Conservation (phyloP, 164 flowering plant genomes). For the Macadamia tetraphylla region DNA sequence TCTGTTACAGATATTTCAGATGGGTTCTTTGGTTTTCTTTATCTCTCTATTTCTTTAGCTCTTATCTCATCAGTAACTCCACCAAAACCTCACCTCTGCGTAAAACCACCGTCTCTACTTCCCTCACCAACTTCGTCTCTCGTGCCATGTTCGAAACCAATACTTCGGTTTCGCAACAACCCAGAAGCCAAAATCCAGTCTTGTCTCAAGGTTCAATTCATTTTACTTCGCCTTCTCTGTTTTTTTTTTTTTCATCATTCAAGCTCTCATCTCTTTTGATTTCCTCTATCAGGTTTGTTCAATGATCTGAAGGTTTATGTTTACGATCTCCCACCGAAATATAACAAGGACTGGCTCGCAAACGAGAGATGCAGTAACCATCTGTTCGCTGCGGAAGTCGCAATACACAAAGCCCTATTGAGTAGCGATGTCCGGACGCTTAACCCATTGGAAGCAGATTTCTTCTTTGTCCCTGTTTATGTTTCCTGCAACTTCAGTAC, state of each 20-base stretch:
- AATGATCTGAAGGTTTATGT: slow-evolving; percentile 59
- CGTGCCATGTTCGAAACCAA: slow-evolving; percentile 51
- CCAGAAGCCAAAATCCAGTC: neutral
- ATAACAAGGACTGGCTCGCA: slow-evolving; percentile 63
- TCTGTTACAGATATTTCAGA: slow-evolving; percentile 43
- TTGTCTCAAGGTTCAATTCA: slow-evolving; percentile 3
- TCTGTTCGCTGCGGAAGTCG: slow-evolving; percentile 88
- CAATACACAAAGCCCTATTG: slow-evolving; percentile 64
- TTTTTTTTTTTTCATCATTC: neutral
- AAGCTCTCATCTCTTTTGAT: neutral
- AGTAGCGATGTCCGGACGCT: slow-evolving; percentile 49
- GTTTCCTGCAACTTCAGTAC: slow-evolving; percentile 93
- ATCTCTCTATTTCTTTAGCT: slow-evolving; percentile 54
- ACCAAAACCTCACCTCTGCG: slow-evolving; percentile 22
- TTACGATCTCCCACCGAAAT: slow-evolving; percentile 74
- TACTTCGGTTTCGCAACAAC: slow-evolving; percentile 7
- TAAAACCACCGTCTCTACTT: slow-evolving; percentile 25
- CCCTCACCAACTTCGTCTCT: slow-evolving; percentile 28
- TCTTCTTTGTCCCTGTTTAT: slow-evolving; percentile 95
- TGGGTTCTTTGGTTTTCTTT: slow-evolving; percentile 66
- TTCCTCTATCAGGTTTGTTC: slow-evolving; percentile 17
- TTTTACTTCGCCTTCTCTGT: neutral
- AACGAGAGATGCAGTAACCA: slow-evolving; percentile 69
- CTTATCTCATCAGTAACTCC: slow-evolving; percentile 39
- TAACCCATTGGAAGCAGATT: slow-evolving; percentile 81